These are phyloP conservation scores for Trametes elegans DNA, from an alignment of 768 basidiomycete genomes.

Conservation along the genomic window DNA sequence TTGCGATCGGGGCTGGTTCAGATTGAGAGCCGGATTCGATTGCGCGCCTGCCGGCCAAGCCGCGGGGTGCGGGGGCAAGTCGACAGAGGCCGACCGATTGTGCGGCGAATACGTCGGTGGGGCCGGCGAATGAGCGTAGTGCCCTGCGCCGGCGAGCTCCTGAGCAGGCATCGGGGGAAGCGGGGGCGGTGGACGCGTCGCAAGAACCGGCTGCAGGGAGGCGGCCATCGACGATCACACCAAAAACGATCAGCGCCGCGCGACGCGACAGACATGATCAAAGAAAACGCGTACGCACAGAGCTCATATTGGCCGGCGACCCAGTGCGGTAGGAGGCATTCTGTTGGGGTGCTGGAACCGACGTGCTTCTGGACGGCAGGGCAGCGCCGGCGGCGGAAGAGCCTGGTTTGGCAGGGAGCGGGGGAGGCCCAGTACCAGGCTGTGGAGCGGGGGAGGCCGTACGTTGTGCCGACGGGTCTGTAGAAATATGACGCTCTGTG, in stretches of 20 bases:
- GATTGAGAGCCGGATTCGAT: constrained; percentile 4
- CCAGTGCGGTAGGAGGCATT: background rate
- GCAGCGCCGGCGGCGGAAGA: constrained; percentile 12
- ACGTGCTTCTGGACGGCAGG: constrained; percentile 15
- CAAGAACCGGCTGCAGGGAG: constrained; percentile 17
- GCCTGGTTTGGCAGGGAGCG: constrained; percentile 39
- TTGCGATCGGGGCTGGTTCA: constrained; percentile 14
- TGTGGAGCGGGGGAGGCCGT: constrained; percentile 3
- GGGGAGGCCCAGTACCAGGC: constrained; percentile 34
- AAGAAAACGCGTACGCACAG: constrained; percentile 16
- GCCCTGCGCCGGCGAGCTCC: constrained; percentile 17
- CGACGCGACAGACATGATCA: constrained; percentile 1
- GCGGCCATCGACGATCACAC: constrained; percentile 9
- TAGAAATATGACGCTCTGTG: constrained; percentile 9
- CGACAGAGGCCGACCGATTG: background rate
- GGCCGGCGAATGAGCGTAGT: constrained; percentile 17
- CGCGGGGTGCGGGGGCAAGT: constrained; percentile 2
- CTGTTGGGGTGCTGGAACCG: constrained; percentile 5
- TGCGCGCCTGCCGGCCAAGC: constrained; percentile 13
- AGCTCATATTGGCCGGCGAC: constrained; percentile 9
- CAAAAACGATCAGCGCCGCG: constrained; percentile 6
- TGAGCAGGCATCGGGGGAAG: constrained; percentile 18
- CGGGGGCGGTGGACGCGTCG: constrained; percentile 27
- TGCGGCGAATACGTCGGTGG: constrained; percentile 25
- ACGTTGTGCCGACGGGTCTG: background rate